phyloP scores from a whole-genome alignment of 257 asterid species.

The Solanum sitiens region DNA sequence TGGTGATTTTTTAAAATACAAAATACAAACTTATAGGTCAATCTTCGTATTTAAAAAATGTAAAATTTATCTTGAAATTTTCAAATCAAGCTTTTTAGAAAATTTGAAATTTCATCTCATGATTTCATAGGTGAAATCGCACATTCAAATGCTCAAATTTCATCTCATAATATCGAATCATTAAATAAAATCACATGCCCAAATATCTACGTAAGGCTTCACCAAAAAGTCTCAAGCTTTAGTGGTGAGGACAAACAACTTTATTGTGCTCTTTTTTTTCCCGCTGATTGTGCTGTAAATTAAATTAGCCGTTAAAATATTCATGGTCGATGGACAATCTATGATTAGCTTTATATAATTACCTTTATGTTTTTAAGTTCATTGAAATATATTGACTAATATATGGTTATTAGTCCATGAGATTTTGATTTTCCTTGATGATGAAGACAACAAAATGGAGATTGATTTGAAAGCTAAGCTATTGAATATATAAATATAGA shows the following conservation, averaged over 20 bases:
- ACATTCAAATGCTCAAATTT: too few species aligned
- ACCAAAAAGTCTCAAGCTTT: not conserved
- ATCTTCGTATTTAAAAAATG: too few species aligned
- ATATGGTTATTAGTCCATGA: not conserved
- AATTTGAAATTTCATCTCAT: not conserved
- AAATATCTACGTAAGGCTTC: not conserved
- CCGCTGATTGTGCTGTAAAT: not conserved
- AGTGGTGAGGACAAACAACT: not conserved
- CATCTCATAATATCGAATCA: not conserved
- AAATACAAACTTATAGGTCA: not conserved
- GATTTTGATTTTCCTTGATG: conserved; percentile 25
- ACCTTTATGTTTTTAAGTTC: not conserved
- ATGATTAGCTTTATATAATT: not conserved
- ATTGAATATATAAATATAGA: not conserved
- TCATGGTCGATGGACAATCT: not conserved
- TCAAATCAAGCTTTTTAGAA: too few species aligned
- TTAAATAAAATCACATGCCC: not conserved
- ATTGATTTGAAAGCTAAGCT: conserved; percentile 1
- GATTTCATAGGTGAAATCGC: too few species aligned
- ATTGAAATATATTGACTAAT: not conserved
- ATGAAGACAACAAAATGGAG: conserved; percentile 29
- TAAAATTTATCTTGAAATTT: too few species aligned
- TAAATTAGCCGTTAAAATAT: not conserved
- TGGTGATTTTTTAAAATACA: too few species aligned
- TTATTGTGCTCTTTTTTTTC: not conserved